phyloP scores from a whole-genome alignment of 148 eudicot genomes.

The Mesembryanthemum crystallinum region DNA sequence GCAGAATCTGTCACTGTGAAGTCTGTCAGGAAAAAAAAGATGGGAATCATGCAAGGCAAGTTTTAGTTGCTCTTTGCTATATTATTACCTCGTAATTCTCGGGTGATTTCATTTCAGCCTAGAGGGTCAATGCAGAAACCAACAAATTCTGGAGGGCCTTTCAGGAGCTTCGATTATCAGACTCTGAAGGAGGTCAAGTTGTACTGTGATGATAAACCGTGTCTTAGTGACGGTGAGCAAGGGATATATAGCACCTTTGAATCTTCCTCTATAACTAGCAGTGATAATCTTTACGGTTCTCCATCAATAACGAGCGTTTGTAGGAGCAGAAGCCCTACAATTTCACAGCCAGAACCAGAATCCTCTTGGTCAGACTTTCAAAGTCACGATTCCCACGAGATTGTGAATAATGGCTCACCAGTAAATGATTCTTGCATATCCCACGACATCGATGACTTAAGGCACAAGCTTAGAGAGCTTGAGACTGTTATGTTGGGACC shows the following conservation, averaged over 20 bases:
- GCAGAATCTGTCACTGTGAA: constrained; percentile 9
- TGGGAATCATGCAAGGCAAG: constrained; percentile 8
- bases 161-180: background rate
- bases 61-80: background rate
- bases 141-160: constrained; percentile 1
- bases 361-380: constrained; percentile 19
- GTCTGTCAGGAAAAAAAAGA: background rate
- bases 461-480: constrained; percentile 36
- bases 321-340: constrained; percentile 9
- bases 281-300: constrained; percentile 10
- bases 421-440: constrained; percentile 17
- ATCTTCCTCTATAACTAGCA: constrained; percentile 11
- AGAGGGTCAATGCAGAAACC: constrained; percentile 11
- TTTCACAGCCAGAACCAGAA: constrained; percentile 16
- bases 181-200: background rate
- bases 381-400: background rate
- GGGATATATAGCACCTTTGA: constrained; percentile 18
- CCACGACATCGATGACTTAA: constrained; percentile 28
- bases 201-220: background rate
- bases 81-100: background rate
- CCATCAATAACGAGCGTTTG: constrained; percentile 16
- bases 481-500: constrained; percentile 51
- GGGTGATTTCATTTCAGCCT: background rate
- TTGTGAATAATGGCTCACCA: constrained; percentile 23
- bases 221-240: constrained; percentile 12